Base-by-base conservation (phyloP, 495 filamentous ascomycete genomes). In the Penicillium psychrofluorescens region DNA sequence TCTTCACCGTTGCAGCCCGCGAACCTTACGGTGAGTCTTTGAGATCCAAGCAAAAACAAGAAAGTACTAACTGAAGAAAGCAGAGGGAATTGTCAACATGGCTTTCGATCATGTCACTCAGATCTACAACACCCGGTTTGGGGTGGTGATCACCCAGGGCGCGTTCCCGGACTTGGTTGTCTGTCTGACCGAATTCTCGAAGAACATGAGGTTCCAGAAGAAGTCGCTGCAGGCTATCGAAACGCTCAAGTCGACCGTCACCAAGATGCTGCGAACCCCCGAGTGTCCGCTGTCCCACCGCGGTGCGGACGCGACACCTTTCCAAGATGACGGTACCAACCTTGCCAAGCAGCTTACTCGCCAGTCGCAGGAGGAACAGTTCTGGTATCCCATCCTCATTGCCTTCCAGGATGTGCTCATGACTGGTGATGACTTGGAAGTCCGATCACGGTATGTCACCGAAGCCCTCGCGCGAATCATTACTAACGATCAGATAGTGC, bases 401-500 rank as follows among this genome's bases (percentile, higher is more conserved):
- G 90, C 94, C 6, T 97, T 97, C 71, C 92, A 99, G 63, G 92
- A 99, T 65, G 90, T 97, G 14, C 71, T 99, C 14, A 99, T 99
- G 92, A 99, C 92, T 28, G 92, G 92, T 2, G 92, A 97, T 61
- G 92, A 99, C 59, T 76, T 99, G n/a, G 92, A 99, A 60, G 90
- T 95, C 36, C 81, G 92, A 49, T 95, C 90, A 29, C 67, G 77
- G 71, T 69, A 14, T 28, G 35, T 29, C 13, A 3, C 4, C 2
- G 6, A 22, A 22, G 22, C 4, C 22, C 22, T 22, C 22, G 22
- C 2, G 22, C 22, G 22, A 22, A 22, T 22, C 4, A 4, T 22
- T 22, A 35, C 54, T 51, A 37, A 51, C 29, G 4, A 11, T 11
- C 40, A 31, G 36, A 6, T 35, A 90, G 89, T 48, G 92, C 92